These are phyloP conservation scores for Schizophyllum commune DNA, from an alignment of 1,284 basidiomycete species.

Conservation along the genomic window DNA sequence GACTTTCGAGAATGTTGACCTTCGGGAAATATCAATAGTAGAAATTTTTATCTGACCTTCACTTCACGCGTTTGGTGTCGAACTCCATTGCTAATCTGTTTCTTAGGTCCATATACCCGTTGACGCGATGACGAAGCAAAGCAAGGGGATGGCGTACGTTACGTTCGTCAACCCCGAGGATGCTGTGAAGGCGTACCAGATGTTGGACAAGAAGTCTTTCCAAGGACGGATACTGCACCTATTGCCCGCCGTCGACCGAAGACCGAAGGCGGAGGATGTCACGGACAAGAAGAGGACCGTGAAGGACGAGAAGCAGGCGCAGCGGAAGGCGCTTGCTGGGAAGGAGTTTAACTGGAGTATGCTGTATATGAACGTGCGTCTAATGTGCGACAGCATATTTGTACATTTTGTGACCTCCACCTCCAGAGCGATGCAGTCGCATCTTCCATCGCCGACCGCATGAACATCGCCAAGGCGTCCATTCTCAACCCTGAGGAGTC, in stretches of 20 bases:
- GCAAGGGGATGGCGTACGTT: conserved; percentile 85
- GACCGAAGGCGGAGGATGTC: conserved; percentile 36
- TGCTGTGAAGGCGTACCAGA: conserved; percentile 72
- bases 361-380: conserved; percentile 94
- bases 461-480: conserved; percentile 80
- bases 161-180: conserved; percentile 59
- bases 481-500: conserved; percentile 71
- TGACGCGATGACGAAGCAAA: conserved; percentile 54
- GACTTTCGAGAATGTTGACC: not conserved
- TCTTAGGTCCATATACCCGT: conserved; percentile 78
- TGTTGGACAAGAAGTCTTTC: conserved; percentile 81
- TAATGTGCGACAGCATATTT: conserved; percentile 6
- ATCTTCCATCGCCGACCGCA: conserved; percentile 74
- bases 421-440: conserved; percentile 81
- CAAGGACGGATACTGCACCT: conserved; percentile 92
- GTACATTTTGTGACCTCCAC: conserved; percentile 15
- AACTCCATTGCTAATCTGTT: not conserved
- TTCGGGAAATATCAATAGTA: not conserved
- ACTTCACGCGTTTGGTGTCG: not conserved
- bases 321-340: conserved; percentile 67
- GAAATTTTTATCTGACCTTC: not conserved
- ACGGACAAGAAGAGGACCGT: conserved; percentile 45
- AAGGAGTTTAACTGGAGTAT: conserved; percentile 95
- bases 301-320: conserved; percentile 65
- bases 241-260: conserved; percentile 71